Evolutionary conservation across 257 asterid genomes (phyloP), one percentile per base, ranked within the genome.

Genomic region (Avicennia marina): DNA sequence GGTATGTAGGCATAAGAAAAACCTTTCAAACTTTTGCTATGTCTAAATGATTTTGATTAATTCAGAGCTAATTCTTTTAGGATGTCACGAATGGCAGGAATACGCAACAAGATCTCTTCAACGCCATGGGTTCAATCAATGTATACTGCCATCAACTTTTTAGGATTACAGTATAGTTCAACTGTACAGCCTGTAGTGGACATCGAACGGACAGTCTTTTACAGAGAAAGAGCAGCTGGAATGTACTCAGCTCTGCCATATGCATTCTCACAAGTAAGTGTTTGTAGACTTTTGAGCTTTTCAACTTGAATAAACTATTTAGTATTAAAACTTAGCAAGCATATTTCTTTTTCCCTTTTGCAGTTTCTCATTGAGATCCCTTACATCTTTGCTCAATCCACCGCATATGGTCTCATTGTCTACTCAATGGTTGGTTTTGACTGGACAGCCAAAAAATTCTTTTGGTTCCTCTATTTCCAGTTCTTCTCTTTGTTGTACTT

Each of bases 171-270:
- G 50, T 84, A 87, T 20, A 64, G 80, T 38, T 66, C 94, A 11
- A 53, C 89, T 11, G 90, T 82, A 13, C 96, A 87, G 48, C 94
- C 95, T 7, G 87, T 87, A 22, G 95, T 82, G 51, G n/a, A n/a
- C n/a, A n/a, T n/a, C n/a, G n/a, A n/a, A n/a, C n/a, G n/a, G n/a
- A n/a, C n/a, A n/a, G n/a, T n/a, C n/a, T n/a, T n/a, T n/a, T n/a
- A n/a, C n/a, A n/a, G n/a, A n/a, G n/a, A n/a, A n/a, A n/a, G n/a
- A n/a, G n/a, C n/a, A n/a, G n/a, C n/a, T n/a, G n/a, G n/a, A n/a
- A n/a, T n/a, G n/a, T n/a, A n/a, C n/a, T n/a, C n/a, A n/a, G n/a
- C n/a, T n/a, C n/a, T n/a, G n/a, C n/a, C n/a, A n/a, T n/a, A n/a
- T n/a, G n/a, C n/a, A n/a, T n/a, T n/a, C n/a, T n/a, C n/a, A n/a